Evolutionary conservation across 2,329 filamentous ascomycete species (phyloP).

Genomic region (Cytospora mali): DNA sequence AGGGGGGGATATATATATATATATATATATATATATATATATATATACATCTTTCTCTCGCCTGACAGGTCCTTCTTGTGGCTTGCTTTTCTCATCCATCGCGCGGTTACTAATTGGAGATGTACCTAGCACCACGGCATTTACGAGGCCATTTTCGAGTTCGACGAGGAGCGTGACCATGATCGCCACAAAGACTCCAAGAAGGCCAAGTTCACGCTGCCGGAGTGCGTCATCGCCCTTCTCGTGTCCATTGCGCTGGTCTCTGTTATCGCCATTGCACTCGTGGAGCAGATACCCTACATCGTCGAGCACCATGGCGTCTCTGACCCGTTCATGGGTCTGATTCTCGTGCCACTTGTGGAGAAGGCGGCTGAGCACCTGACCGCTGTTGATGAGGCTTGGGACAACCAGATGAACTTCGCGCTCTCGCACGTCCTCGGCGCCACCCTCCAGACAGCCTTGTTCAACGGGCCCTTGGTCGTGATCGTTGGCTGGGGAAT

Average conservation of each 20-base stretch:
- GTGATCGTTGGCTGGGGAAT: constrained; percentile 84
- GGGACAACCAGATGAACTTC: constrained; percentile 82
- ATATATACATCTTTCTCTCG: too few species aligned
- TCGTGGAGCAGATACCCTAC: constrained; percentile 61
- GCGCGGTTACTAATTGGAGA: not conserved
- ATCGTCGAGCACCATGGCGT: constrained; percentile 33
- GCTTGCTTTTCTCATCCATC: not conserved
- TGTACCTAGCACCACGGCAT: constrained; percentile 54
- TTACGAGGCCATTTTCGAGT: constrained; percentile 61
- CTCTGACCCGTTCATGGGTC: constrained; percentile 49
- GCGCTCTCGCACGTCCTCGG: constrained; percentile 84
- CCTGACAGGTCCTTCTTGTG: too few species aligned
- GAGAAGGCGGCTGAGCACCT: constrained; percentile 88
- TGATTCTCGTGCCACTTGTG: constrained; percentile 80
- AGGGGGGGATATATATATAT: not conserved
- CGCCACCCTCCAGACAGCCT: constrained; percentile 84
- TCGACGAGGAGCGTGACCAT: constrained; percentile 48
- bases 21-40: too few species aligned
- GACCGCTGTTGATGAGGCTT: constrained; percentile 82
- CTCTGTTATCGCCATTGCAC: constrained; percentile 51
- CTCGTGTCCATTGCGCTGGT: constrained; percentile 41
- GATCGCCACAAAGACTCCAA: constrained; percentile 50
- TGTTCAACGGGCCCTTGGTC: constrained; percentile 83
- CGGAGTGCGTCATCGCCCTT: constrained; percentile 60
- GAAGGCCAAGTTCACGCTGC: constrained; percentile 61